Base-by-base conservation (phyloP, 305 asterid genomes). In the Euphrasia arctica region DNA sequence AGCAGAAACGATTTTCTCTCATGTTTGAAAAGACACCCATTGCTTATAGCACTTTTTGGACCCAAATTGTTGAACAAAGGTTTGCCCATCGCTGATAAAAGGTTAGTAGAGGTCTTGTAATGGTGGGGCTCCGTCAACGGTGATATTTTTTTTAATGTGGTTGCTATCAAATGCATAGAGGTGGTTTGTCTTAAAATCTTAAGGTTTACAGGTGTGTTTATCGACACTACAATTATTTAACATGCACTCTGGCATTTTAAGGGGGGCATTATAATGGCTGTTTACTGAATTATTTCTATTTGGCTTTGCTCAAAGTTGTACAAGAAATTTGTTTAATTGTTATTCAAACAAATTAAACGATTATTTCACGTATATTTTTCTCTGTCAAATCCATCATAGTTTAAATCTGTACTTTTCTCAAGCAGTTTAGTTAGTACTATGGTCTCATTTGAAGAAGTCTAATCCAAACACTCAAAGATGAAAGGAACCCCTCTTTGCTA, bases 31-130 rank as follows among this genome's bases (percentile, higher is more conserved):
- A 79, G 80, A 68, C 52, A 78, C 47, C 96, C 99, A 0, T 77
- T 84, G 84, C 87, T 90, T 45, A 72, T 94, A 60, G 90, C 96
- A 5, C 82, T 94, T 47, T 86, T 94, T 65, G 78, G 84, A 3
- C 82, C 85, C 65, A 75, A 72, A 67, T 58, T 85, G 61, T 52
- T 68, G 73, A 78, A 65, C 55, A 60, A 65, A 56, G 70, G 62
- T 55, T 57, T 31, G 34, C 50, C 73, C 50, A 42, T 67, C 54
- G 49, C 74, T 8, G 71, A 79, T 57, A 72, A 56, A 3, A 66
- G 65, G 54, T 60, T 67, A 39, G 65, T 67, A 2, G 76, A 87
- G 43, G 75, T 69, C 58, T 64, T 69, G 54, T 78, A 67, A 69
- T 14, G 62, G 11, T 48, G 74, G 63, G 31, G 45, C 45, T 39